Evolutionary conservation across 345 rosid species (phyloP), one percentile per base, ranked within the genome.

Genomic region (Populus ilicifolia): DNA sequence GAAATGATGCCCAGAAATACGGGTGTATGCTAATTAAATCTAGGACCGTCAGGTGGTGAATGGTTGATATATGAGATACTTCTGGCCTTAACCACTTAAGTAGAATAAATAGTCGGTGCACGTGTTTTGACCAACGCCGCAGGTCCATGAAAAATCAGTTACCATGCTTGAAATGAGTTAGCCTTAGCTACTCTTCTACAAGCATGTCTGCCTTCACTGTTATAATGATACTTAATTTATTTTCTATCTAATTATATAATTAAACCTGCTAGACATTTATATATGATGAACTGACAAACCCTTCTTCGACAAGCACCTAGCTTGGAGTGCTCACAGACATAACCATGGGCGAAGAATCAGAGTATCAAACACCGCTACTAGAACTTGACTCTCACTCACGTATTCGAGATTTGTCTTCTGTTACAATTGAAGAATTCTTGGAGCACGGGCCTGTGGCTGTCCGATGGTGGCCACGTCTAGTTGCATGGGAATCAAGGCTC

Each of bases 401-500:
- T 70, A 81, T 95, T 18, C 83, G 88, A 0, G 89, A 88, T 68
- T 72, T 89, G 67, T 86, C 94, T 2, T 89, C 99, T 0, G 84
- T 30, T 33, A 87, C 82, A 14, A 79, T 95, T 4, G 99, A 93
- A 54, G 97, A 95, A 81, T 86, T 92, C 38, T 78, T 93, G 48
- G 84, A 83, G 30, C 85, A 81, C 0, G 44, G 79, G 33, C 85
- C 83, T 0, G 79, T 88, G 50, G 78, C 90, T 0, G 23, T 76
- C 56, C 77, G 90, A 25, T 90, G 96, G 98, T 95, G 99, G 97
- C 82, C 91, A 0, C 81, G 89, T 64, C 88, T 95, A 0, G 75
- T 87, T 17, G 85, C 82, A 0, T 93, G 98, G 99, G 98, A 95
- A 81, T 93, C 99, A 10, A 85, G 91, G 85, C 82, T 87, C 2